Evolutionary conservation across 2,329 filamentous ascomycete genomes (phyloP), one percentile per base, ranked within the genome.

Genomic region (Keithomyces neogunnii): DNA sequence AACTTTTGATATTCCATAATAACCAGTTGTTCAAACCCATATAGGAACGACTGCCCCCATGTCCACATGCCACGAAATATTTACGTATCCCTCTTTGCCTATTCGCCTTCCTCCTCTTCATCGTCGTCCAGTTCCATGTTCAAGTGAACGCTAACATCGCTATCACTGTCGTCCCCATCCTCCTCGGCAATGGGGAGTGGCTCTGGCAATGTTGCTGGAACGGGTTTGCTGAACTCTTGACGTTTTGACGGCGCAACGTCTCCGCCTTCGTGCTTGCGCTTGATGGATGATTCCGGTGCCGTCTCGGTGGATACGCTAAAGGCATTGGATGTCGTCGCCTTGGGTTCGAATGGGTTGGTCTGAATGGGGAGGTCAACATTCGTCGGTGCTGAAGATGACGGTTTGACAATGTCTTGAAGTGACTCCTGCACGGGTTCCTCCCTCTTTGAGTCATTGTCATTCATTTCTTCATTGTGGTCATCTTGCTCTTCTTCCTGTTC

Each of bases 71-170:
- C 19, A 19, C 19, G 19, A 13, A 10, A 47, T 6, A 19, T 35
- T 30, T 13, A 3, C 13, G 11, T 38, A 42, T 5, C 11, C 11
- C 6, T 13, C 10, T 9, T 47, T 29, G 26, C 36, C 5, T 60
- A 61, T 1, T 65, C 55, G 3, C 62, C 65, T 0, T 67, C 62
- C 1, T 68, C 72, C 0, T 74, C 74, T 1, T 71, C 71, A 8
- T 75, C 73, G 13, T 76, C 75, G 8, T 82, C 78, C 8, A 82
- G 62, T 45, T 79, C 77, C 76, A 81, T 81, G 50, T 81, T 78
- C 51, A 82, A 66, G 63, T 81, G 76, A 10, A 81, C 73, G 53
- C 78, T 81, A 50, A 74, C 77, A 51, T 80, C 77, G 11, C 72
- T 72, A 33, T 72, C 49, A 19, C 44, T 48, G 26, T 74, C 73